Conservation (phyloP, 2,329 filamentous ascomycete genomes). For the Ascochyta koolunga region DNA sequence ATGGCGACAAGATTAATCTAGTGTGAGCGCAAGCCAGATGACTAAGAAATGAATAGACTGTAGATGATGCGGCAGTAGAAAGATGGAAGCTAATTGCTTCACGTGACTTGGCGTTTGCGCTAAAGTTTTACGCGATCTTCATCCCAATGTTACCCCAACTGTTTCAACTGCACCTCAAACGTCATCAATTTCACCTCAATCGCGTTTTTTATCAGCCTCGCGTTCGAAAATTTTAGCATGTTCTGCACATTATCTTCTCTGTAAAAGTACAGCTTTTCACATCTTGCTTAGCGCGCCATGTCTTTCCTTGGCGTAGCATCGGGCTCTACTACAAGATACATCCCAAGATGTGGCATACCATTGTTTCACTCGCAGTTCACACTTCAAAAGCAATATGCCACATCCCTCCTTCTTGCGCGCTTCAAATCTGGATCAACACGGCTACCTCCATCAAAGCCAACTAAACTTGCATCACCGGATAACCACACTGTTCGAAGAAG, state of each 20-base stretch:
- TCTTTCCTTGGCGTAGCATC: background rate
- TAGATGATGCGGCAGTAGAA: too few relatives aligned
- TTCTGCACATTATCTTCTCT: background rate
- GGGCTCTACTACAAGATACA: background rate
- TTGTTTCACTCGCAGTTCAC: background rate
- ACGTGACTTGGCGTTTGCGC: background rate
- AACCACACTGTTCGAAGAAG: background rate
- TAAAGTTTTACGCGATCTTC: background rate
- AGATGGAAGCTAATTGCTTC: background rate
- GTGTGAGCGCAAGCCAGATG: too few relatives aligned
- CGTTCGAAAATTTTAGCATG: background rate
- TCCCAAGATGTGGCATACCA: background rate
- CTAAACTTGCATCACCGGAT: background rate
- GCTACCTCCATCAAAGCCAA: background rate
- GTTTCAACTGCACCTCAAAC: background rate
- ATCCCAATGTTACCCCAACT: background rate
- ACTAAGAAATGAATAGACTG: too few relatives aligned
- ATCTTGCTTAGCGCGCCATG: background rate
- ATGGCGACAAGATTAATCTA: too few relatives aligned
- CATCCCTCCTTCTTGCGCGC: background rate
- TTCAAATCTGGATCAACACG: conserved; percentile 1
- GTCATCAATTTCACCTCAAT: background rate
- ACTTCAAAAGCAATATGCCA: background rate
- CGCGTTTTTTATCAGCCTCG: background rate
- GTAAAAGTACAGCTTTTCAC: background rate